Percentiles rank a stretch among this genome's conserved stretches.
phyloP scores from a whole-genome alignment of 2,329 filamentous ascomycete genomes.

The Colletotrichum theobromicola region DNA sequence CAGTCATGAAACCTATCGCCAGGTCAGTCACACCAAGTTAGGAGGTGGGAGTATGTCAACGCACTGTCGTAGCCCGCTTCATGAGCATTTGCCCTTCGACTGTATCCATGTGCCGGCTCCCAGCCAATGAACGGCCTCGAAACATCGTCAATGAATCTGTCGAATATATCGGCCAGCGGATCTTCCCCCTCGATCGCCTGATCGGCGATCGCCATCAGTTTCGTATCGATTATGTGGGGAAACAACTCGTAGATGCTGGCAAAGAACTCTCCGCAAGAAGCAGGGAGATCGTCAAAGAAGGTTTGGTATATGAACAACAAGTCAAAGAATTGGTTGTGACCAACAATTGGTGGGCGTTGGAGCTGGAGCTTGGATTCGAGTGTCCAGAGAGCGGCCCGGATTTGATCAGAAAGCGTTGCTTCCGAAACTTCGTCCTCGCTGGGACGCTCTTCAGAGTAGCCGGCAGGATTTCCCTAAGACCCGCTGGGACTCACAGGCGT shows the following conservation, averaged over 20 bases:
- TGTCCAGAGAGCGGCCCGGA: background rate
- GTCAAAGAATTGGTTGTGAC: conserved; percentile 71
- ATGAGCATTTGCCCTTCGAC: background rate
- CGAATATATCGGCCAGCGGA: background rate
- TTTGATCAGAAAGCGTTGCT: background rate
- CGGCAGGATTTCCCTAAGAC: background rate
- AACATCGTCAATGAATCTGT: background rate
- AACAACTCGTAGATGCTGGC: conserved; percentile 51
- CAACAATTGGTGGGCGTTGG: conserved; percentile 52
- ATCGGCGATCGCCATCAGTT: conserved; percentile 57
- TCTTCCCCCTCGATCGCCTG: conserved; percentile 19
- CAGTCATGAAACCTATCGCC: conserved; percentile 9
- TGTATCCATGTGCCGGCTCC: background rate
- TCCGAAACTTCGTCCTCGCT: background rate
- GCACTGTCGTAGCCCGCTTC: conserved; percentile 9
- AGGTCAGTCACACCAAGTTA: background rate
- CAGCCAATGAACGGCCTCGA: background rate
- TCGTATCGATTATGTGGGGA: conserved; percentile 62
- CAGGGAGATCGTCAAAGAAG: conserved; percentile 64
- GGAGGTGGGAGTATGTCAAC: background rate
- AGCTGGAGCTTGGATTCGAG: conserved; percentile 31
- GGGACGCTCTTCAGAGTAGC: background rate
- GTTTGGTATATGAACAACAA: conserved; percentile 67
- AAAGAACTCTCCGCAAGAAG: conserved; percentile 57
- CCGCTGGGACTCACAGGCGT: background rate